Evolutionary conservation across 1,284 basidiomycete species (phyloP).

Genomic region (Microbotryum lychnidis-dioicae): DNA sequence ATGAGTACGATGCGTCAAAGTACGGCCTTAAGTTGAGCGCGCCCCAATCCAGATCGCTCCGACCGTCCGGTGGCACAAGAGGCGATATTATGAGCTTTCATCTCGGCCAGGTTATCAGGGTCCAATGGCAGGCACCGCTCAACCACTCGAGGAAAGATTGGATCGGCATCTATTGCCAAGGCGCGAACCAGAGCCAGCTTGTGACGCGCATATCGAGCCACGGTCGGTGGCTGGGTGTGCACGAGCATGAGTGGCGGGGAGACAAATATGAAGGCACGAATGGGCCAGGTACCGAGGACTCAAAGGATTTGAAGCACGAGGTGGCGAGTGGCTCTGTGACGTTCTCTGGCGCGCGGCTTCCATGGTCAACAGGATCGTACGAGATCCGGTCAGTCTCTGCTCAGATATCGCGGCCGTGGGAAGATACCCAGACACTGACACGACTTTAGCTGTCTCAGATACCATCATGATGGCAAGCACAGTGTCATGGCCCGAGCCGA

Average conservation of each 20-base stretch:
- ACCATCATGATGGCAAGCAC: conserved; percentile 62
- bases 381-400: conserved; percentile 53
- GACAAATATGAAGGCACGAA: conserved; percentile 50
- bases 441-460: conserved; percentile 24
- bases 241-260: conserved; percentile 87
- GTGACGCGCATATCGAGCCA: conserved; percentile 79
- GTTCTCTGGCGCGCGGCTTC: conserved; percentile 68
- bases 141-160: conserved; percentile 91
- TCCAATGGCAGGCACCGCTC: conserved; percentile 78
- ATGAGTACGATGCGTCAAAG: conserved; percentile 65
- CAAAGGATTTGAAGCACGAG: conserved; percentile 28
- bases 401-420: too few species aligned
- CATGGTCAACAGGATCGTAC: conserved; percentile 79
- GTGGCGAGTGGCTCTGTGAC: conserved; percentile 54
- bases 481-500: conserved; percentile 81
- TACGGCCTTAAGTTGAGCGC: conserved; percentile 62
- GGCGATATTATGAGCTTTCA: conserved; percentile 55
- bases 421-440: too few species aligned
- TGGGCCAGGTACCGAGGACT: not conserved
- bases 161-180: conserved; percentile 80
- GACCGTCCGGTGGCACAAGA: conserved; percentile 37
- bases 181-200: conserved; percentile 69
- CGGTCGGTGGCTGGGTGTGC: conserved; percentile 88
- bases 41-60: conserved; percentile 36
- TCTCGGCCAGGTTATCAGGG: conserved; percentile 77